Base-by-base conservation (phyloP, 2,329 filamentous ascomycete genomes). In the Emergomyces orientalis region DNA sequence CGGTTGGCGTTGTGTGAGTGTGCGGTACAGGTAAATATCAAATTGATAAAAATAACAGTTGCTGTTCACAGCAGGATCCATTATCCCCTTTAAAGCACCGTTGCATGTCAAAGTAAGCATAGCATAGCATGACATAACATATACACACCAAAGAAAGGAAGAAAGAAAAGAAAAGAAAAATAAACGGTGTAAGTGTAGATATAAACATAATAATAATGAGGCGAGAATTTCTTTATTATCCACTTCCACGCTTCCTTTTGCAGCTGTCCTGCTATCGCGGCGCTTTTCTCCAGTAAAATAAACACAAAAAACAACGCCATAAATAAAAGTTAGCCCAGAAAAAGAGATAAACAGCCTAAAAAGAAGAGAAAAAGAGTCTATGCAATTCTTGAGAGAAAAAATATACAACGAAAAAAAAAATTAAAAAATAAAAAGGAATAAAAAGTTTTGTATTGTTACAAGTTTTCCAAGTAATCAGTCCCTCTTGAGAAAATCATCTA, bases 391-490 rank as follows among this genome's bases (percentile, higher is more conserved):
- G 8, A 11, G n/a, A 25, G n/a, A n/a, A 55, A 34, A 34, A 32
- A 7, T 2, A 34, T 30, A 13, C 22, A 17, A 27, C 4, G 17
- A 52, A 32, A 3, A 34, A 17, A 54, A 54, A 45, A 25, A 27
- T 7, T 30, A 7, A 9, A 43, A 43, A 30, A 27, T 19, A 37
- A 5, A 19, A 30, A 25, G 17, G 14, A 41, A 43, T 30, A 14
- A 58, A 58, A 13, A 17, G 25, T 37, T 58, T 58, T 43, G 37
- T 58, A 58, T 58, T 58, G 25, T 45, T 58, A 58, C 55, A 58
- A 30, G 55, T 47, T 22, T 25, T 47, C 19, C 43, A 3, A 25
- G 19, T 47, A 47, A n/a, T 22, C n/a, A n/a, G 22, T 43, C 22
- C 14, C 13, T 41, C 27, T 8, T 9, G n/a, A 47, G 8, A 22